These are phyloP conservation scores for Ormosia semicastrata DNA, from an alignment of 306 rosid species.

Conservation along the genomic window DNA sequence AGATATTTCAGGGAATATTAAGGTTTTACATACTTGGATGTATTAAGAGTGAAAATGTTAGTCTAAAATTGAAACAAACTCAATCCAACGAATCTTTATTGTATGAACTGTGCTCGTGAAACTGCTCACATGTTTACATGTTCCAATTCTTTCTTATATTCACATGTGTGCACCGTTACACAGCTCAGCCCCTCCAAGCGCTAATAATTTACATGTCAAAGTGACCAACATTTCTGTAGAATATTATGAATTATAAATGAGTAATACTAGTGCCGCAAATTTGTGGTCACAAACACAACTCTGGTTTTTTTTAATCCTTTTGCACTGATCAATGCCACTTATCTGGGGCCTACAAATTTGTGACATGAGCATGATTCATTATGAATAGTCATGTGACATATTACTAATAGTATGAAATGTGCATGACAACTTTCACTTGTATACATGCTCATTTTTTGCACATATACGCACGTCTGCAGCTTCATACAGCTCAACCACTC, in stretches of 20 bases:
- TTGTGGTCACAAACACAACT: not conserved
- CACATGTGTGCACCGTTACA: not conserved
- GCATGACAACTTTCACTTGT: not conserved
- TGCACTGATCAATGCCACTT: not conserved
- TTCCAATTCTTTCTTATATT: not conserved
- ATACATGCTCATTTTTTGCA: not conserved
- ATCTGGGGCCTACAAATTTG: not conserved
- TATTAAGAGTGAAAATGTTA: not conserved
- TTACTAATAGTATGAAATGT: not conserved
- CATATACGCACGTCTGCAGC: not conserved
- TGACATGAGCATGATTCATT: not conserved
- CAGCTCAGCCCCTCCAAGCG: not conserved
- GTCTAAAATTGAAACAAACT: not conserved
- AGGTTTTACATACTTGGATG: not conserved
- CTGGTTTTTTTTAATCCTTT: not conserved
- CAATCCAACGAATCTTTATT: not conserved
- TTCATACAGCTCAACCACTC: not conserved
- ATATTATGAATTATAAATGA: not conserved
- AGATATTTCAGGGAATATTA: not conserved
- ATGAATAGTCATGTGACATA: not conserved
- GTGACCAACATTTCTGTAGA: not conserved
- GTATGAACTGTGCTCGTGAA: not conserved
- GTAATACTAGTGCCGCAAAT: not conserved
- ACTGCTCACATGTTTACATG: not conserved
- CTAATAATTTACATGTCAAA: not conserved